phyloP scores from a whole-genome alignment of 148 eudicot genomes.

The Fagopyrum homotropicum region DNA sequence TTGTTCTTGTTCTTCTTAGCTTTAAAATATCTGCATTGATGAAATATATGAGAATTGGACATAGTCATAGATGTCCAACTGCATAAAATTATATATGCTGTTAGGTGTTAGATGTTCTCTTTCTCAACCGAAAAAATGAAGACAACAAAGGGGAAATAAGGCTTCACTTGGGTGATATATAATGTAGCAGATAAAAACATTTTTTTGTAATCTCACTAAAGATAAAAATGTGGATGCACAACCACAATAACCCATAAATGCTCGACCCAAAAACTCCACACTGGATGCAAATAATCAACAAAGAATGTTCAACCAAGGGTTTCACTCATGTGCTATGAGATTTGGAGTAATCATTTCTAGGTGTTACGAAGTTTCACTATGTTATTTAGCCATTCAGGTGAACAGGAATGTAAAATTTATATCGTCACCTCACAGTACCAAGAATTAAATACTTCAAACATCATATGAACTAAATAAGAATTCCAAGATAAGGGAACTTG shows the following conservation, averaged over 20 bases:
- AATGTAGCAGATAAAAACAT: neutral
- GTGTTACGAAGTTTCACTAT: neutral
- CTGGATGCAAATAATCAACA: neutral
- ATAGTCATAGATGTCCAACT: neutral
- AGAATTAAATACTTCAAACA: neutral
- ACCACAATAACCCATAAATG: neutral
- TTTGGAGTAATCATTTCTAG: neutral
- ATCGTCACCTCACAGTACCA: neutral
- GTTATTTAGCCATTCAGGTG: neutral
- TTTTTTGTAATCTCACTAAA: neutral
- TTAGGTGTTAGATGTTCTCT: neutral
- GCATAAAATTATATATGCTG: neutral
- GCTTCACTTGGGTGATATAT: neutral
- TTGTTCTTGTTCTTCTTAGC: slow-evolving; percentile 67
- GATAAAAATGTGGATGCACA: neutral
- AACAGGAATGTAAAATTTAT: neutral
- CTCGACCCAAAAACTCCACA: neutral
- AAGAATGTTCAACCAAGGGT: neutral
- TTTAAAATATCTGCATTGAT: slow-evolving; percentile 48
- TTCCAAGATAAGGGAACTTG: neutral
- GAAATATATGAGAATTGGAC: neutral
- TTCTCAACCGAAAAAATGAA: neutral
- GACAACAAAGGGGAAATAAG: neutral
- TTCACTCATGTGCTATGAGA: neutral
- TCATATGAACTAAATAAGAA: neutral